phyloP scores from a whole-genome alignment of 225 moss, liverwort and hornwort species.

The Antitrichia curtipendula region DNA sequence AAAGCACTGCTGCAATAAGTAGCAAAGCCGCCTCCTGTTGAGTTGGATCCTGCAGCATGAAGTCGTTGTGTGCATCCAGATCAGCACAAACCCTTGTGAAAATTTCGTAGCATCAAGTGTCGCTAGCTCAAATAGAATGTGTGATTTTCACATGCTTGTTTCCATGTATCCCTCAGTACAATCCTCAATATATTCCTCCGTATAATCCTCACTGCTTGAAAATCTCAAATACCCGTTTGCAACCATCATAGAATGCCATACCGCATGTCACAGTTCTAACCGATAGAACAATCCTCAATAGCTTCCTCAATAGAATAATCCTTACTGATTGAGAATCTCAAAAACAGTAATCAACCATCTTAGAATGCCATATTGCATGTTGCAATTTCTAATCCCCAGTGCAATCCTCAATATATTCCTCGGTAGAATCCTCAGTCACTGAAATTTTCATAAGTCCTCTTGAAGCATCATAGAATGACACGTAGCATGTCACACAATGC shows the following conservation, averaged over 20 bases:
- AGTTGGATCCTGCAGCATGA: constrained; percentile 3
- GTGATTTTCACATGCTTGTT: not conserved
- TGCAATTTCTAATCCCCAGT: not conserved
- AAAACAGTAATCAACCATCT: not conserved
- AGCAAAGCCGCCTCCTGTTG: constrained; percentile 13
- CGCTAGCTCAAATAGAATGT: not conserved
- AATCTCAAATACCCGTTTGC: not conserved
- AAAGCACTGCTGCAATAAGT: constrained; percentile 26
- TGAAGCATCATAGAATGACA: not conserved
- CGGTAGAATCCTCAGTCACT: not conserved
- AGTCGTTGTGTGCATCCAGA: not conserved
- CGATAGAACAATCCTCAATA: not conserved
- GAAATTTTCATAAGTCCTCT: not conserved
- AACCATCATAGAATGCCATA: not conserved
- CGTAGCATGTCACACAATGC: not conserved
- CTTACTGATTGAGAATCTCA: not conserved
- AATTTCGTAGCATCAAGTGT: not conserved
- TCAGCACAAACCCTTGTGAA: not conserved
- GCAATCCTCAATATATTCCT: not conserved
- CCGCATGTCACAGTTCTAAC: not conserved
- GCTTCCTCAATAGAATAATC: not conserved
- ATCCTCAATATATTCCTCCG: not conserved
- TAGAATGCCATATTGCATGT: not conserved
- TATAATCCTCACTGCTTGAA: not conserved
- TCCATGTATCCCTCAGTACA: not conserved